Evolutionary conservation across 1,139 yeast genomes (phyloP).

Genomic region (Diutina neorugosa): DNA sequence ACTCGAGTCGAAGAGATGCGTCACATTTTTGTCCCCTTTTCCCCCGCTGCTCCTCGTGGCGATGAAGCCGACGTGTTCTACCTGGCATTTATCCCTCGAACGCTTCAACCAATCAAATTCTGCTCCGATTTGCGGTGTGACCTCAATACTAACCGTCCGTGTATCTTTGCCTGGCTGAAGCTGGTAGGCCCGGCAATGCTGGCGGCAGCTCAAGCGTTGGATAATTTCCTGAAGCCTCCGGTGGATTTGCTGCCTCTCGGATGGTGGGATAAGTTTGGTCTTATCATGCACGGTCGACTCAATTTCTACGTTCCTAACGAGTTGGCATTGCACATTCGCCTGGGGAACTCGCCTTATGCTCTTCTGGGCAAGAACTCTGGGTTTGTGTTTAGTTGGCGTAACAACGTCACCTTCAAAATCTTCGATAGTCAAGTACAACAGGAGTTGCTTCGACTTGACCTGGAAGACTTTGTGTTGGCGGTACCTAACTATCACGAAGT

Average conservation of each 20-base stretch:
- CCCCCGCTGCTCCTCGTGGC: constrained; percentile 23
- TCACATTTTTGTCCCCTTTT: constrained; percentile 32
- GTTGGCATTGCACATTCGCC: constrained; percentile 42
- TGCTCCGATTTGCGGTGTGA: constrained; percentile 24
- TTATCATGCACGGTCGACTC: constrained; percentile 34
- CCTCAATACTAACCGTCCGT: constrained; percentile 25
- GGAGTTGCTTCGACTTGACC: constrained; percentile 48
- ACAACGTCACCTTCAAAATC: constrained; percentile 45
- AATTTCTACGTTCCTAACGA: constrained; percentile 42
- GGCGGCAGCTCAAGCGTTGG: constrained; percentile 30
- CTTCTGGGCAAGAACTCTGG: constrained; percentile 66
- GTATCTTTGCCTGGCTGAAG: constrained; percentile 33
- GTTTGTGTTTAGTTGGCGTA: constrained; percentile 66
- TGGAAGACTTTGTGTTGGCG: constrained; percentile 59
- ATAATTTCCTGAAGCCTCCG: constrained; percentile 54
- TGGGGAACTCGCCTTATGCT: constrained; percentile 67
- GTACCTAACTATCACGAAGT: constrained; percentile 39
- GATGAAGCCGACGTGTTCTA: constrained; percentile 16
- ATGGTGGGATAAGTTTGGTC: constrained; percentile 43
- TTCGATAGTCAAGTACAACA: constrained; percentile 53
- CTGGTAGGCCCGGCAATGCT: constrained; percentile 29
- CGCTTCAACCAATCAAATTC: constrained; percentile 33
- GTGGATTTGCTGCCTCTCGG: constrained; percentile 84
- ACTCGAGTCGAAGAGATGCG: constrained; percentile 29
- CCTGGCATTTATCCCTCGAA: constrained; percentile 28